These are phyloP conservation scores for Fibroporia radiculosa DNA, from an alignment of 768 basidiomycete species.

Conservation along the genomic window DNA sequence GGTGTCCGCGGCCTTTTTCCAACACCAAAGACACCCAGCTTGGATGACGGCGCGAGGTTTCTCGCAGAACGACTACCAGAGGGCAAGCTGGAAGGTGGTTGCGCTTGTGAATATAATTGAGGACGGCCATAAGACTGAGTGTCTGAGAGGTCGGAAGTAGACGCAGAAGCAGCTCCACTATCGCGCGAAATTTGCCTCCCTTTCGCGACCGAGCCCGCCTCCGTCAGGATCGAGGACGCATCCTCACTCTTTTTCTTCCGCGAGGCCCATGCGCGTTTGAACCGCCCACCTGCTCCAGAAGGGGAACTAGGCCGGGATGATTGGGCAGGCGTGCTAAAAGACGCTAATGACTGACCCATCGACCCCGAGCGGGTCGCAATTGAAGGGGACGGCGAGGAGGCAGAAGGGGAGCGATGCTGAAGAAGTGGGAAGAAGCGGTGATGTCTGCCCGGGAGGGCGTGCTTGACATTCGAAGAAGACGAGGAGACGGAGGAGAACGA, in stretches of 20 bases:
- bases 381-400: conserved; percentile 13
- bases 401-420: conserved; percentile 20
- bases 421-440: conserved; percentile 21
- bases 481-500: conserved; percentile 26
- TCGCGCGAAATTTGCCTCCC: conserved; percentile 14
- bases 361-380: conserved; percentile 10
- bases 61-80: background rate
- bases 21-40: conserved; percentile 34
- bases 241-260: conserved; percentile 55
- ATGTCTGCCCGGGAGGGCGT: background rate
- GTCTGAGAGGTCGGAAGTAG: conserved; percentile 9
- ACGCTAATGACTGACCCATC: conserved; percentile 34
- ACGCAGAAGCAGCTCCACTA: conserved; percentile 2
- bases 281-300: conserved; percentile 37
- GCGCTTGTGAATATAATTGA: too few species aligned
- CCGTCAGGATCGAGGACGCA: conserved; percentile 20
- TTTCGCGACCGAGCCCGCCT: conserved; percentile 5
- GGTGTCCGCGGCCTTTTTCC: conserved; percentile 21
- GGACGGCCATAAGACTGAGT: background rate
- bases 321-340: conserved; percentile 19
- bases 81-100: conserved; percentile 26
- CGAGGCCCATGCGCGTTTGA: conserved; percentile 52
- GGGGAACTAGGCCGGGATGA: conserved; percentile 13
- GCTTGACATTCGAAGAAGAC: conserved; percentile 12
- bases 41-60: conserved; percentile 20